A percentile compares a stretch with the other conserved stretches of the same genome.
phyloP scores from a whole-genome alignment of 2,329 filamentous ascomycete genomes.

The Zasmidium angulare region DNA sequence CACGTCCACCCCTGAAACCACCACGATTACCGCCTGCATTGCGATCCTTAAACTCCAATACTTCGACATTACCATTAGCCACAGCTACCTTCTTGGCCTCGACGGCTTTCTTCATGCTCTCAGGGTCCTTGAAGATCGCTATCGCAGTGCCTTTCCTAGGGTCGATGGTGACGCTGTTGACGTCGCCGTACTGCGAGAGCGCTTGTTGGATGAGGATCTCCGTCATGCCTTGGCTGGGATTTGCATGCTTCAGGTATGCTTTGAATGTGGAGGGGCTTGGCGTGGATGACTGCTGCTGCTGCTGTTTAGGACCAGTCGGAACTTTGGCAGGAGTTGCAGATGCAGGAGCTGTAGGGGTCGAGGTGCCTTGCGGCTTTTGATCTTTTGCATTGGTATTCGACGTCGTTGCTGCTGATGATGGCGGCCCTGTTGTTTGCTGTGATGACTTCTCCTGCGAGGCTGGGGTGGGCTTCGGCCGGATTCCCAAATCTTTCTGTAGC shows the following conservation, averaged over 20 bases:
- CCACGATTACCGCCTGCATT: conserved; percentile 14
- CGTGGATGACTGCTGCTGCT: conserved; percentile 28
- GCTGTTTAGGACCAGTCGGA: conserved; percentile 33
- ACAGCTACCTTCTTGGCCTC: conserved; percentile 78
- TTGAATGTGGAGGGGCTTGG: conserved; percentile 48
- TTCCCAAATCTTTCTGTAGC: conserved; percentile 61
- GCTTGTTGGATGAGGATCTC: conserved; percentile 74
- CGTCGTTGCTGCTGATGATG: conserved; percentile 29
- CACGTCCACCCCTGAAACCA: conserved; percentile 17
- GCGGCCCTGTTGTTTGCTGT: conserved; percentile 6
- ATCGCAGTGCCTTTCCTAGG: conserved; percentile 94
- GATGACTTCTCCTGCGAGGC: conserved; percentile 16
- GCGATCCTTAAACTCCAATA: conserved; percentile 74
- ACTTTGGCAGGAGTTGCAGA: conserved; percentile 16
- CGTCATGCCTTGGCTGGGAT: conserved; percentile 87
- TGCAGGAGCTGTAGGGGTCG: conserved; percentile 16
- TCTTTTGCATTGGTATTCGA: conserved; percentile 20
- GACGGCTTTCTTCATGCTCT: conserved; percentile 74
- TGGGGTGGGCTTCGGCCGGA: conserved; percentile 43
- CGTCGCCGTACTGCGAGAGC: conserved; percentile 70
- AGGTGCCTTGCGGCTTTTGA: conserved; percentile 19
- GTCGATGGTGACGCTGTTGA: conserved; percentile 85
- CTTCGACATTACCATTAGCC: conserved; percentile 81
- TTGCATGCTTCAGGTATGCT: conserved; percentile 58
- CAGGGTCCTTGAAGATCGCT: conserved; percentile 77